Evolutionary conservation across 2,329 filamentous ascomycete genomes (phyloP), one percentile per base, ranked within the genome.

Genomic region (Botrytis hyacinthi): DNA sequence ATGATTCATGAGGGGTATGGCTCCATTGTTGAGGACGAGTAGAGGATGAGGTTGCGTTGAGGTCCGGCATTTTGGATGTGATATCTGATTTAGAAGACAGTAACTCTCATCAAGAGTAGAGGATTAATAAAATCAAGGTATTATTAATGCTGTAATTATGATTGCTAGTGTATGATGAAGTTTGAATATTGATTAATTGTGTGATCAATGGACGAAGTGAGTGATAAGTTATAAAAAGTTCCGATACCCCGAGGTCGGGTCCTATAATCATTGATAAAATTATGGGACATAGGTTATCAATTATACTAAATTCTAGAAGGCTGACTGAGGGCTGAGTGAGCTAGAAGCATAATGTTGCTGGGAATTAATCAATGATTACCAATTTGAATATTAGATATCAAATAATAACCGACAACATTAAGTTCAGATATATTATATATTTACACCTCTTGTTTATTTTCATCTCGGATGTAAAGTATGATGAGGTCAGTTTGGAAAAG

Each of bases 21-120:
- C 75, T 67, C 77, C 77, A 77, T 37, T 70, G 44, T 40, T 61
- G 65, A 44, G 26, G 54, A 42, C n/a, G 65, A 48, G 74, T 66
- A 18, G 72, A 68, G 18, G 72, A 65, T 29, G 74, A 70, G 29
- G 71, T 72, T 18, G 73, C 63, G 16, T 74, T 73, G 40, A 76
- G 73, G 35, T 70, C 73, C 29, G 76, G 76, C 76, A 76, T 76
- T 59, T 63, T 75, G 40, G 63, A 18, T 32, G 10, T 29, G 22
- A 54, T 8, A 12, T n/a, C 37, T 51, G 44, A 20, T 54, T 20
- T 42, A 32, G 9, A 32, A 70, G 35, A 57, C 20, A 57, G 14
- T 3, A 29, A 29, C 10, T 20, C 40, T 42, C 26, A 44, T 44
- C 14, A 63, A 63, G 37, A 29, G 16, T n/a, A 63, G 61, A 63